Percentiles rank a stretch among this genome's conserved stretches.
phyloP scores from a whole-genome alignment of 164 flowering plant genomes.

The Protea cynaroides region DNA sequence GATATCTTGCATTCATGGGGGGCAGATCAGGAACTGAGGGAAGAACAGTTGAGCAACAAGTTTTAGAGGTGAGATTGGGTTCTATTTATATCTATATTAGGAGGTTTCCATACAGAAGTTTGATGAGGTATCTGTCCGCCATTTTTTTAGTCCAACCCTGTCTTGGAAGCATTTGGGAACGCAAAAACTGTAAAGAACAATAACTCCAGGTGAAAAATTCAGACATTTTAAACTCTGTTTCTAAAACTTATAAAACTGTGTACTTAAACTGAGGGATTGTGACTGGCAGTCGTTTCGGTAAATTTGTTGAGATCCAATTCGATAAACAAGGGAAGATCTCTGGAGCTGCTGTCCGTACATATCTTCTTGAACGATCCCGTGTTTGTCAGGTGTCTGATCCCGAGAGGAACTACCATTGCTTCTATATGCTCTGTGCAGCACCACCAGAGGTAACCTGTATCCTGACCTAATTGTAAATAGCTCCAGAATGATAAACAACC shows the following conservation, averaged over 20 bases:
- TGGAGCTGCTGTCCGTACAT: slow-evolving; percentile 7
- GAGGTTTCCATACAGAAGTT: background rate
- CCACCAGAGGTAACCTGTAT: slow-evolving; percentile 1
- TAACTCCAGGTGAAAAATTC: background rate
- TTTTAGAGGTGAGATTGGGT: background rate
- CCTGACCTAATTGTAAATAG: background rate
- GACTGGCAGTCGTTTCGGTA: slow-evolving; percentile 3
- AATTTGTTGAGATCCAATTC: slow-evolving; percentile 7
- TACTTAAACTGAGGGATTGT: background rate
- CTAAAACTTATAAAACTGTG: background rate
- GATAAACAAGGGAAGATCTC: slow-evolving; percentile 5
- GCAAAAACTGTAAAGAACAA: slow-evolving; percentile 1
- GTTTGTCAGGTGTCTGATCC: slow-evolving; percentile 2
- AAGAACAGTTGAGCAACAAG: slow-evolving; percentile 1
- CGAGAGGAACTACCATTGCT: slow-evolving; percentile 8
- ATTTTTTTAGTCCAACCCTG: background rate
- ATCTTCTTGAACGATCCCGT: slow-evolving; percentile 5
- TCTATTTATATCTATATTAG: background rate
- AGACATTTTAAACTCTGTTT: background rate
- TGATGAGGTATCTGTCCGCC: background rate
- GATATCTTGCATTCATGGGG: slow-evolving; percentile 1
- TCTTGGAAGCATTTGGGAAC: background rate
- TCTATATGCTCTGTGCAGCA: slow-evolving; percentile 6
- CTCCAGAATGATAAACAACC: background rate
- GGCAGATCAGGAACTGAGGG: slow-evolving; percentile 1